Base-by-base conservation (phyloP, 1,139 yeast species). In the Geotrichum armillariae region DNA sequence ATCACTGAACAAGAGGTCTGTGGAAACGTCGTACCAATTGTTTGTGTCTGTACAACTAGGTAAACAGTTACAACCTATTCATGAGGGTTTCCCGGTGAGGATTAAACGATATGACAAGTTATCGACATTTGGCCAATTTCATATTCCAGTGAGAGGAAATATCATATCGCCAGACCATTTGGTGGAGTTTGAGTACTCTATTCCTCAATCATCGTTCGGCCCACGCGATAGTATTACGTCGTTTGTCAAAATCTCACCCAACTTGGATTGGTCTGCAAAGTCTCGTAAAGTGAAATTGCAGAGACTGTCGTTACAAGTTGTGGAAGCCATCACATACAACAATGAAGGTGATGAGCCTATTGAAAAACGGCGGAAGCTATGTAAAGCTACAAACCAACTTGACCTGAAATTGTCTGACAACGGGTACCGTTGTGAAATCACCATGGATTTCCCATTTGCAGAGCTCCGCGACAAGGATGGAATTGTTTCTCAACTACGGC, bases 21-120 rank as follows among this genome's bases (percentile, higher is more conserved):
- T 66, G 3, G 72, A 69, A 47, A 65, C 73, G 0, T 55, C 64
- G 0, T 69, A 69, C 53, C 63, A 66, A 43, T 55, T 68, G 17
- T 68, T 65, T 54, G 69, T 69, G 18, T 52, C 69, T 4, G 60
- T 68, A 7, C 52, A 58, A 1, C 56, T 61, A 38, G 62, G 63
- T 17, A 61, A 60, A 34, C 63, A 59, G 40, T 54, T 50, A 18
- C 53, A 54, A 22, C 48, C 55, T 3, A 59, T 60, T 16, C 68
- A 66, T 51, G 55, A 56, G 25, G 61, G 64, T 14, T 67, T 63
- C 49, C 74, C 75, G 1, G 60, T 71, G 7, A 56, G 72, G 2
- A 59, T 71, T 42, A 62, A 64, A 34, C 61, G 71, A 2, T 71
- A 68, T 50, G 73, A 72, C 55, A 70, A 71, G 3, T 59, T 72